Base-by-base conservation (phyloP, 2,329 filamentous ascomycete species). In the Tothia fuscella region DNA sequence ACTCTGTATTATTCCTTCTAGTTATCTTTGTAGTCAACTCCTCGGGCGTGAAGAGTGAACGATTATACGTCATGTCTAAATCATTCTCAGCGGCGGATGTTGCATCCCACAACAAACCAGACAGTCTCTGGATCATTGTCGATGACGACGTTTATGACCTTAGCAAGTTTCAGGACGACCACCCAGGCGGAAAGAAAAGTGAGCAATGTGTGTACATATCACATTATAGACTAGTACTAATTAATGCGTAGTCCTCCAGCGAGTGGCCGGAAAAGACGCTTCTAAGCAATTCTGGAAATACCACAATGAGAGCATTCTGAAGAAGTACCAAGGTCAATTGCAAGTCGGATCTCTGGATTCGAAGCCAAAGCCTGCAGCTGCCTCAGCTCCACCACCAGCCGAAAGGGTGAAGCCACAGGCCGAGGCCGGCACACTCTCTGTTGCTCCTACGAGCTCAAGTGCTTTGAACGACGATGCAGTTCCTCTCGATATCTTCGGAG, bases 101-200 rank as follows among this genome's bases (percentile, higher is more conserved):
- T 48, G 80, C 88, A 58, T 78, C 82, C 65, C 88, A 96, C 65
- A 94, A 86, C 72, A 94, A 89, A 67, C 64, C 80, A 34, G 78
- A 86, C 56, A 80, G 80, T 58, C 71, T 95, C 47, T 96, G 80
- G 76, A 84, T 96, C 56, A 76, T 93, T 50, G 78, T 96, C 51
- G 89, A 96, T 51, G 82, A 88, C 54, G 89, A 96, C 63, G 89
- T 96, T 51, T 96, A 94, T 63, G 89, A 98, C 58, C 61, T 96
- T 54, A 93, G 87, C 53, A 87, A 65, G 48, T 71, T 69, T 51
- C 64, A 67, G 48, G 63, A 69, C 22, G 66, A 69, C 49, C 66
- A 68, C 49, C 63, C 63, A n/a, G 86, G 85, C 75, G 74, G 76
- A 48, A 80, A 81, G 64, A 81, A 81, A 65, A 81, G 76, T 79